Evolutionary conservation across 2,329 filamentous ascomycete genomes (phyloP), one percentile per base, ranked within the genome.

Genomic region (Plenodomus lindquistii): DNA sequence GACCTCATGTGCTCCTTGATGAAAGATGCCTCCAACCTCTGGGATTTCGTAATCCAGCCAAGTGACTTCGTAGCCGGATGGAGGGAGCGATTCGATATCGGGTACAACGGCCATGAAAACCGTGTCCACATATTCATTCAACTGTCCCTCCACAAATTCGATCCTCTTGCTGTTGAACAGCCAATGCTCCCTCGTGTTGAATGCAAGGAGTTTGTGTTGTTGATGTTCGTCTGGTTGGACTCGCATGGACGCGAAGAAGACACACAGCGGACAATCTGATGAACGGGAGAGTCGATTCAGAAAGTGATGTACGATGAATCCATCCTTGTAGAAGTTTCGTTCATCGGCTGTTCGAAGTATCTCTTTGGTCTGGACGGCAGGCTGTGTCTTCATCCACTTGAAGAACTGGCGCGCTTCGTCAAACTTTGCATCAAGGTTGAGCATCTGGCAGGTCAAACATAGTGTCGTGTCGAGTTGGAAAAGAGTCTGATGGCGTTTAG

Each of bases 31-130:
- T 2, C 50, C 54, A 1, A 40, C 40, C n/a, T 41, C 40, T 1
- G 54, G 50, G 21, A 56, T 42, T 2, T 48, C 50, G 18, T 44
- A 36, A 13, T 54, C 50, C 11, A 54, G 35, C 50, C 54, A 56
- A n/a, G 15, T 22, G 6, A 35, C 35, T 21, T 48, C 50, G 27
- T 51, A 35, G 2, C 37, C 54, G 20, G 15, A n/a, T 19, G 27
- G 13, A 20, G 46, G 46, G 24, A 55, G 27, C 15, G 13, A 18
- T 34, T 44, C n/a, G 8, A 46, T 17, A 42, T 55, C 52, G 10
- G 49, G 52, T 9, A 55, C 49, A 7, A 55, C 48, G 10, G 52
- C 52, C 52, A 55, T 55, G 34, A 55, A 52, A 1, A 47, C 39
- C 11, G 35, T 49, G n/a, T 52, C 44, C 3, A 37, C 38, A 35